phyloP scores from a whole-genome alignment of 2,329 filamentous ascomycete species.

The Hypoxylon sp. region DNA sequence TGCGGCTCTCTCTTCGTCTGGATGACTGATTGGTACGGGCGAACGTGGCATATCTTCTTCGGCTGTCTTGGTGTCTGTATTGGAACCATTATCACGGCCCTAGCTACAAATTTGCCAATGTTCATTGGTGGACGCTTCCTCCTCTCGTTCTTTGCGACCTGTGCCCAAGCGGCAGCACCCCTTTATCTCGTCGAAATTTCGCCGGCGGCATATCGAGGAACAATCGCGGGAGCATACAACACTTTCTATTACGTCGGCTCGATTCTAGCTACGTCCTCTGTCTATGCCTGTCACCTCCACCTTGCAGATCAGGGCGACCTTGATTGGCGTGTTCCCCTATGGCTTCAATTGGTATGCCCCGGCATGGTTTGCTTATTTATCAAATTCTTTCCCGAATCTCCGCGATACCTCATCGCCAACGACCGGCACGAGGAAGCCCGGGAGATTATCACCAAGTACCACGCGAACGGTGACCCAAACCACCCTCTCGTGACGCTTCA shows the following conservation, averaged over 20 bases:
- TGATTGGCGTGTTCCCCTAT: constrained; percentile 52
- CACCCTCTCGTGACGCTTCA: constrained; percentile 57
- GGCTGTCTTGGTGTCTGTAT: constrained; percentile 62
- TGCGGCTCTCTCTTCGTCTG: constrained; percentile 57
- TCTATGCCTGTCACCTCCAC: constrained; percentile 50
- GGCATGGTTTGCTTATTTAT: constrained; percentile 49
- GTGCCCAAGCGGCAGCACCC: constrained; percentile 67
- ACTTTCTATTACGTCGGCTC: constrained; percentile 56
- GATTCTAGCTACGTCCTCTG: constrained; percentile 50
- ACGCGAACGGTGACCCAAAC: constrained; percentile 55
- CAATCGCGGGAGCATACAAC: constrained; percentile 66
- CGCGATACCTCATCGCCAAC: constrained; percentile 51
- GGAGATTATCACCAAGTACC: constrained; percentile 55
- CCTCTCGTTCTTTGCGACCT: constrained; percentile 65
- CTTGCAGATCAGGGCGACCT: constrained; percentile 45
- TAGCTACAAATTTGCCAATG: constrained; percentile 56
- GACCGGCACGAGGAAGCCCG: constrained; percentile 53
- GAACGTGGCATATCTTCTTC: constrained; percentile 57
- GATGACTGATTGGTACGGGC: constrained; percentile 59
- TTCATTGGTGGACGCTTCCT: constrained; percentile 67
- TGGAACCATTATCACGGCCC: constrained; percentile 62
- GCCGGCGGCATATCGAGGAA: constrained; percentile 68
- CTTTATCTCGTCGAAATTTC: constrained; percentile 71
- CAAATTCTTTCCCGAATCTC: constrained; percentile 53
- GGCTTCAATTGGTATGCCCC: constrained; percentile 52